phyloP scores from a whole-genome alignment of 176 grass and related monocot genomes.

The Typha latifolia region DNA sequence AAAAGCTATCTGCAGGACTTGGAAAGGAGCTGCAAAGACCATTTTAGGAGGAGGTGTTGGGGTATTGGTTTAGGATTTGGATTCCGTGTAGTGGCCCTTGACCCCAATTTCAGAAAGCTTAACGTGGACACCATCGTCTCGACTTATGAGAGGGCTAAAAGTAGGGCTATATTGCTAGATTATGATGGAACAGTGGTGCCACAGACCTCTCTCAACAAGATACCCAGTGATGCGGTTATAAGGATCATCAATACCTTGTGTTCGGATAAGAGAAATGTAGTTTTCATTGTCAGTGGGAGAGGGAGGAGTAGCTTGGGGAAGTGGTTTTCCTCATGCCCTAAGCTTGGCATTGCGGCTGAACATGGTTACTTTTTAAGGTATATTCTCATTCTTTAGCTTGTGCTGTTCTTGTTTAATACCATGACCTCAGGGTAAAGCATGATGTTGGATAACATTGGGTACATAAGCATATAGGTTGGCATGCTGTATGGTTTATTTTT shows the following conservation, averaged over 20 bases:
- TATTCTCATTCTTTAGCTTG: conserved; percentile 1
- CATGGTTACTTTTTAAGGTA: conserved; percentile 90
- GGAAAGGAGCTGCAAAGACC: conserved; percentile 80
- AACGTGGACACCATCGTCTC: conserved; percentile 67
- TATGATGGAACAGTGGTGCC: conserved; percentile 93
- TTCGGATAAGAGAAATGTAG: conserved; percentile 53
- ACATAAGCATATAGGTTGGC: no score
- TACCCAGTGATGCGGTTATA: conserved; percentile 43
- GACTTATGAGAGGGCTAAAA: conserved; percentile 51
- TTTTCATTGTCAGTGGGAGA: conserved; percentile 80
- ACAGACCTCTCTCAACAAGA: conserved; percentile 53
- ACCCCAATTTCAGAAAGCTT: conserved; percentile 84
- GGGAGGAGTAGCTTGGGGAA: conserved; percentile 41
- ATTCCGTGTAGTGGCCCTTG: conserved; percentile 91
- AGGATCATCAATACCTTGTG: conserved; percentile 74
- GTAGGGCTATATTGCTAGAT: conserved; percentile 78
- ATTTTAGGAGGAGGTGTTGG: conserved; percentile 85
- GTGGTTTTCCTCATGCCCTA: conserved; percentile 65
- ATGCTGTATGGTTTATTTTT: no score
- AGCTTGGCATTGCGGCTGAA: conserved; percentile 75
- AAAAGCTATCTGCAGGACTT: conserved; percentile 67
- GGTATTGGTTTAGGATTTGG: conserved; percentile 93
- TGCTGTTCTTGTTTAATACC: neutral
- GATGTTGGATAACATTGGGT: no score
- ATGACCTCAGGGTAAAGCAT: no score